phyloP scores from a whole-genome alignment of 345 rosid genomes.

The Acer negundo region DNA sequence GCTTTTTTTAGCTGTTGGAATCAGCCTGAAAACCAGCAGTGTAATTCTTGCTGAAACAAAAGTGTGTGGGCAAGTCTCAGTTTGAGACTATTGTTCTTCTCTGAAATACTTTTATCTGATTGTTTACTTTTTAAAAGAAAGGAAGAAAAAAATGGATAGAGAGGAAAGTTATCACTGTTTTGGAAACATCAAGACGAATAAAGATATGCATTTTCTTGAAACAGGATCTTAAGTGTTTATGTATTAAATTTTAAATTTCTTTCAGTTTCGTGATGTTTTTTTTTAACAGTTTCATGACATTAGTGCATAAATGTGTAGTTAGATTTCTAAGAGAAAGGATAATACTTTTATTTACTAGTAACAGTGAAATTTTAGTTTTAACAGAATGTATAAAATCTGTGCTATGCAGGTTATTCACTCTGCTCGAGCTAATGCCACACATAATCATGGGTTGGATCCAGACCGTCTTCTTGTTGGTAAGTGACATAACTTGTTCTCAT shows the following conservation, averaged over 20 bases:
- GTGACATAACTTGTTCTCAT: slow-evolving; percentile 22
- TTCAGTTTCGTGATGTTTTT: neutral
- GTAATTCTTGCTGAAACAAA: neutral
- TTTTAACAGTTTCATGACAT: neutral
- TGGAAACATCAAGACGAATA: neutral
- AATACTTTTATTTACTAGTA: neutral
- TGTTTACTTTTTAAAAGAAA: neutral
- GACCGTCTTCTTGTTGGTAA: slow-evolving; percentile 86
- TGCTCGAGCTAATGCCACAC: slow-evolving; percentile 88
- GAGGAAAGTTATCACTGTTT: neutral
- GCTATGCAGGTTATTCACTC: slow-evolving; percentile 77
- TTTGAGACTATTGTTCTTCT: neutral
- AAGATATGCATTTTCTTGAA: neutral
- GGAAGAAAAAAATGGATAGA: neutral
- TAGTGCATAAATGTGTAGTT: neutral
- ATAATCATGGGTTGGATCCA: slow-evolving; percentile 87
- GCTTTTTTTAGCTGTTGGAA: neutral
- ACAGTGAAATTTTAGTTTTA: neutral
- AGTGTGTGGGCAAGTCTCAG: neutral
- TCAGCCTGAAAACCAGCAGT: neutral
- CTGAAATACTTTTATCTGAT: neutral
- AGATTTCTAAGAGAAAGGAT: neutral
- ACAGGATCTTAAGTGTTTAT: neutral
- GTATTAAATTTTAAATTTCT: neutral
- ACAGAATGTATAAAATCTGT: slow-evolving; percentile 1